phyloP scores from a whole-genome alignment of 257 asterid species.

The Misopates orontium region DNA sequence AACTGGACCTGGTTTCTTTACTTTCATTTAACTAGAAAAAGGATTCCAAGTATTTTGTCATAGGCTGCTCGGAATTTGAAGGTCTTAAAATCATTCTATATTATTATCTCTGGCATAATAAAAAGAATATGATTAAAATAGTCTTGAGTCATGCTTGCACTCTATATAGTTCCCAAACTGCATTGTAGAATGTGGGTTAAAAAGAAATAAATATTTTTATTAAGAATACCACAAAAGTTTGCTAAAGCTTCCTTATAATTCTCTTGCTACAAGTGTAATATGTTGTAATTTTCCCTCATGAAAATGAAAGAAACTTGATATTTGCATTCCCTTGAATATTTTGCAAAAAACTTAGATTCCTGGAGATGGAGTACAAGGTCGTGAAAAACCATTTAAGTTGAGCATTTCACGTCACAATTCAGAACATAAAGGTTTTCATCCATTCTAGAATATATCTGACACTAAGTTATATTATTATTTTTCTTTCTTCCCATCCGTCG shows the following conservation, averaged over 20 bases:
- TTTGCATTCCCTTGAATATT: not conserved
- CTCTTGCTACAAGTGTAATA: not conserved
- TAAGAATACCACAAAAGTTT: not conserved
- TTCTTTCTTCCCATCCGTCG: not conserved
- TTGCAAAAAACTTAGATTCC: not conserved
- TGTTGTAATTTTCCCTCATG: not conserved
- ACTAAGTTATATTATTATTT: not conserved
- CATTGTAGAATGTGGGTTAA: not conserved
- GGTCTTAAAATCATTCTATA: not conserved
- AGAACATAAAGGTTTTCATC: not conserved
- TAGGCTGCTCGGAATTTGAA: not conserved
- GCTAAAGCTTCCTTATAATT: not conserved
- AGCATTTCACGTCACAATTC: not conserved
- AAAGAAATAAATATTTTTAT: slow-evolving; percentile 1
- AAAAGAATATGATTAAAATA: not conserved
- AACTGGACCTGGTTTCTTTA: too few relatives aligned
- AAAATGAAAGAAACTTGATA: slow-evolving; percentile 4
- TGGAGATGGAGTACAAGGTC: not conserved
- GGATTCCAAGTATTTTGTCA: not conserved
- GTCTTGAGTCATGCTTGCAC: too few relatives aligned
- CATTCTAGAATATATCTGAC: not conserved
- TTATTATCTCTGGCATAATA: not conserved
- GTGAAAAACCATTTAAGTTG: not conserved
- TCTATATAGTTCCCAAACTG: not conserved
- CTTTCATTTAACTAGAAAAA: too few relatives aligned